Evolutionary conservation across 2,329 filamentous ascomycete species (phyloP).

Genomic region (Magnaporthiopsis rhizophila): DNA sequence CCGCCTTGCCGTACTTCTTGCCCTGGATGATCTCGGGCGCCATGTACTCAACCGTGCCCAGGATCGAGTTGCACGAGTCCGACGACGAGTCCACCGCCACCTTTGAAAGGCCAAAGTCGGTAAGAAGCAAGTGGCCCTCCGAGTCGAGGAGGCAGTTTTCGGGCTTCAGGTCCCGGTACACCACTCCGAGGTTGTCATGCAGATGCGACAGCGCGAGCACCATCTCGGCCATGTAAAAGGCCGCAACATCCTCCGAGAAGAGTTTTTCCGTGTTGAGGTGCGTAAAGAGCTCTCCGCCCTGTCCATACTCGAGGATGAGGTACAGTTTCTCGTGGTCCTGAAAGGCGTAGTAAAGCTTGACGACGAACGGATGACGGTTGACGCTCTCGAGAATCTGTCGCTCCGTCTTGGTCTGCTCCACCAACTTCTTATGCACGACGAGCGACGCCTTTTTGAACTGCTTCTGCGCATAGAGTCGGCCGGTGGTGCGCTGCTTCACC

Average conservation of each 20-base stretch:
- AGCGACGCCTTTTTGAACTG: constrained; percentile 97
- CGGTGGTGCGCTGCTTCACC: constrained; percentile 82
- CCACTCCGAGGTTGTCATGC: constrained; percentile 83
- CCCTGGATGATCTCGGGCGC: constrained; percentile 89
- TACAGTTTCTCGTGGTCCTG: constrained; percentile 98
- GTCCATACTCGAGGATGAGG: constrained; percentile 92
- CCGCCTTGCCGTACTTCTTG: constrained; percentile 83
- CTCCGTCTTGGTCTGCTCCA: constrained; percentile 97
- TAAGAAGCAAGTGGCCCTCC: constrained; percentile 86
- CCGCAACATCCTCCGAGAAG: constrained; percentile 81
- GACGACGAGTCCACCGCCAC: constrained; percentile 63
- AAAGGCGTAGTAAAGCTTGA: constrained; percentile 97
- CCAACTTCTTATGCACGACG: constrained; percentile 87
- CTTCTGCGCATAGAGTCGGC: constrained; percentile 92
- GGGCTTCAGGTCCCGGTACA: constrained; percentile 95
- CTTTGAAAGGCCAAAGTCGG: constrained; percentile 95
- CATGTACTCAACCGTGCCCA: constrained; percentile 98
- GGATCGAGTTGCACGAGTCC: constrained; percentile 73
- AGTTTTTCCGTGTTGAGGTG: constrained; percentile 90
- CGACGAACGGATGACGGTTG: constrained; percentile 93
- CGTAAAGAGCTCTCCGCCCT: constrained; percentile 95
- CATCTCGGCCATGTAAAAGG: constrained; percentile 99
- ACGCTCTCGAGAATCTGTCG: constrained; percentile 90
- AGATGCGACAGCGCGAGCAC: constrained; percentile 88
- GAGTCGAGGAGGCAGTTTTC: constrained; percentile 93